A percentile compares a stretch with the other conserved stretches of the same genome.
Evolutionary conservation across 2,329 filamentous ascomycete species (phyloP).

Genomic region (Beauveria australis): DNA sequence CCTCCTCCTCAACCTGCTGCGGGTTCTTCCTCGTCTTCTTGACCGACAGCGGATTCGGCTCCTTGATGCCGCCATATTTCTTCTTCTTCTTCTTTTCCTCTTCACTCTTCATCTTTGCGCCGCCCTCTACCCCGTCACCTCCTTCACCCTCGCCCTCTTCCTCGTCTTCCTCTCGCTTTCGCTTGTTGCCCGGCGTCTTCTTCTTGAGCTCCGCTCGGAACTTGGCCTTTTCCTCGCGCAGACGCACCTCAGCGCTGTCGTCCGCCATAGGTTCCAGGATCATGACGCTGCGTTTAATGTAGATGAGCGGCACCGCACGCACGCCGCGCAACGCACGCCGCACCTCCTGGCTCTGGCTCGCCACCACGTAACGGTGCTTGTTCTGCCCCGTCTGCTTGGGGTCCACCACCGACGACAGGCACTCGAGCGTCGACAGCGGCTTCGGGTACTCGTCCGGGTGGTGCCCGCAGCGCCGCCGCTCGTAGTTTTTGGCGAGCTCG

Average conservation of each 20-base stretch:
- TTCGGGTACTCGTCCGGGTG: constrained; percentile 63
- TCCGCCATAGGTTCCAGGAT: constrained; percentile 63
- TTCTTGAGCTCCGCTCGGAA: constrained; percentile 60
- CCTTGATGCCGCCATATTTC: constrained; percentile 53
- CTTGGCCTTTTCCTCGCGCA: constrained; percentile 65
- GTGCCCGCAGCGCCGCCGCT: constrained; percentile 72
- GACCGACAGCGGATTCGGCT: constrained; percentile 61
- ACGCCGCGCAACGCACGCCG: constrained; percentile 57
- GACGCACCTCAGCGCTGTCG: constrained; percentile 53
- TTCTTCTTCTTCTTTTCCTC: constrained; percentile 49
- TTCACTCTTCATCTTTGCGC: constrained; percentile 14
- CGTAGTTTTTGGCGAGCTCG: constrained; percentile 63
- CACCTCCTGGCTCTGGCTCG: constrained; percentile 60
- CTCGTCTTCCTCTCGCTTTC: constrained; percentile 34
- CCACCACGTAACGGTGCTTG: constrained; percentile 72
- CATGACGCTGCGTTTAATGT: constrained; percentile 73
- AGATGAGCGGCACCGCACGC: constrained; percentile 66
- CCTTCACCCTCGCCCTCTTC: constrained; percentile 24
- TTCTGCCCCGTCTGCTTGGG: constrained; percentile 64
- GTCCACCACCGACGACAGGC: constrained; percentile 68
- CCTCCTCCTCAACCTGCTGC: constrained; percentile 15
- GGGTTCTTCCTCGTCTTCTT: constrained; percentile 57
- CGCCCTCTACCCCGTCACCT: constrained; percentile 31
- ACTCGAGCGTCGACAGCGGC: constrained; percentile 62
- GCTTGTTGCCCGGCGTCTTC: constrained; percentile 41